These are phyloP conservation scores for Moringa oleifera DNA, from an alignment of 345 rosid species.

Conservation along the genomic window DNA sequence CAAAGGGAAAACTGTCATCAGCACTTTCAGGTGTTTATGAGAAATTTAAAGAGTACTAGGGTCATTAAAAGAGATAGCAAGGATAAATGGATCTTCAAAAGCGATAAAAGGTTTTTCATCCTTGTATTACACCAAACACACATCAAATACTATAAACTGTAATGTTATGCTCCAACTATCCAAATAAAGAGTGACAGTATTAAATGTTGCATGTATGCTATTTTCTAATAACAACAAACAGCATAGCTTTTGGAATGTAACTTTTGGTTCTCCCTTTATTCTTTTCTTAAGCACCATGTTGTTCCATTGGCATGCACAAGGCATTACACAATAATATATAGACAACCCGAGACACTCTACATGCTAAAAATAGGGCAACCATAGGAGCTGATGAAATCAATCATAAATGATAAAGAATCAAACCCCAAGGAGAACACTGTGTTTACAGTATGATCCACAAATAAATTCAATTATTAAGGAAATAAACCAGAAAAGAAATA, in stretches of 20 bases:
- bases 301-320: background rate
- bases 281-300: background rate
- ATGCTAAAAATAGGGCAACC: too few relatives aligned
- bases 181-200: background rate
- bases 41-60: background rate
- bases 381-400: too few relatives aligned
- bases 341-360: background rate
- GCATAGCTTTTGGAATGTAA: background rate
- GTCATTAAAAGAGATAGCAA: background rate
- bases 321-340: background rate
- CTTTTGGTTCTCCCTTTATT: background rate
- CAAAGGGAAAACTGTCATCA: background rate
- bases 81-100: too few relatives aligned
- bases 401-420: too few relatives aligned
- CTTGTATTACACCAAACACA: background rate
- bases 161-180: background rate
- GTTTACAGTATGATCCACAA: too few relatives aligned
- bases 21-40: background rate
- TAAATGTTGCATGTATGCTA: too few relatives aligned
- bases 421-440: too few relatives aligned
- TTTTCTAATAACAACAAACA: background rate
- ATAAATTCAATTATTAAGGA: too few relatives aligned
- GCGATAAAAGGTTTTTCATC: background rate
- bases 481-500: too few relatives aligned
- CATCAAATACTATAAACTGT: too few relatives aligned